phyloP scores from a whole-genome alignment of 768 basidiomycete genomes.

The Leccinum aurantiacum region DNA sequence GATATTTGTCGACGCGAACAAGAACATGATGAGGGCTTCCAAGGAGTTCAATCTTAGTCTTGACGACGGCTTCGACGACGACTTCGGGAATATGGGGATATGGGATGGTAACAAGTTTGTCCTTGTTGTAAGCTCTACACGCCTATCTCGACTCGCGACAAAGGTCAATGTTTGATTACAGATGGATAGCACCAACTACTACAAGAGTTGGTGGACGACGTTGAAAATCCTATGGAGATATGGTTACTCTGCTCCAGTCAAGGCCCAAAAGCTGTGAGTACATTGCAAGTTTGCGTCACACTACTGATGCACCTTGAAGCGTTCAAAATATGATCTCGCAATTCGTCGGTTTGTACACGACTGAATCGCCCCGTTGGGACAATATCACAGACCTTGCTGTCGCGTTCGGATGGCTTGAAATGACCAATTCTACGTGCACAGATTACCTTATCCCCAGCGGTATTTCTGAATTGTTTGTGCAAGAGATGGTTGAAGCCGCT shows the following conservation, averaged over 20 bases:
- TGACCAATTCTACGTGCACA: constrained; percentile 50
- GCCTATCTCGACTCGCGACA: background rate
- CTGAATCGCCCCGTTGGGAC: constrained; percentile 58
- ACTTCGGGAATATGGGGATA: constrained; percentile 53
- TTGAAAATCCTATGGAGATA: constrained; percentile 78
- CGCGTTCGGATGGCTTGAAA: constrained; percentile 47
- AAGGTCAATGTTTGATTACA: constrained; percentile 19
- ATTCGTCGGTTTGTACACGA: constrained; percentile 56
- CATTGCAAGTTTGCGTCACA: background rate
- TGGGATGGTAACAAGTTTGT: constrained; percentile 83
- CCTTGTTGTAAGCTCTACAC: constrained; percentile 49
- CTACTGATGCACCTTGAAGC: constrained; percentile 34
- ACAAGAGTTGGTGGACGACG: constrained; percentile 64
- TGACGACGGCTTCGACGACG: constrained; percentile 47
- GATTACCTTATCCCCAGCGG: constrained; percentile 58
- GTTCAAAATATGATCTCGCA: constrained; percentile 53
- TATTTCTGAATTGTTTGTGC: constrained; percentile 56
- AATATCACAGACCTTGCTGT: constrained; percentile 58
- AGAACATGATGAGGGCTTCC: constrained; percentile 68
- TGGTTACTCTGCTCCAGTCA: constrained; percentile 59
- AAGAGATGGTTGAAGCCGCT: constrained; percentile 76
- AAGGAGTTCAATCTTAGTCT: constrained; percentile 74
- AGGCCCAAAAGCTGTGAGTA: constrained; percentile 55
- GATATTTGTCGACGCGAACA: constrained; percentile 82
- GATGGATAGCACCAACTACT: constrained; percentile 42